Base-by-base conservation (phyloP, 148 eudicot species). In the Spergularia bocconei region DNA sequence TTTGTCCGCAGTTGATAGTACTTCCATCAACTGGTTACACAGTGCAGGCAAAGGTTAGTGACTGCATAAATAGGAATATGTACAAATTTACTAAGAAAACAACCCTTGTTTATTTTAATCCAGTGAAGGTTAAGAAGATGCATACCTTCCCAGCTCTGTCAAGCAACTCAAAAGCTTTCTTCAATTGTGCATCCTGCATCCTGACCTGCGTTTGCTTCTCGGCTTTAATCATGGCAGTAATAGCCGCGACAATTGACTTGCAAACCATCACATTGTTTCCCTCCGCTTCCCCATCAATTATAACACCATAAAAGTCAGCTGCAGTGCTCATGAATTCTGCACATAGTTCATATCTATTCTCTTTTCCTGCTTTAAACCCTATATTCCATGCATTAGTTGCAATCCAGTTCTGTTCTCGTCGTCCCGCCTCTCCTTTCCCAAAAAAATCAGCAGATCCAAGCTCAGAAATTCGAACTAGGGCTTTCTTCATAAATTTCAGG, bases 371-470 rank as follows among this genome's bases (percentile, higher is more conserved):
- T 80, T 70, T 84, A 39, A 86, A 81, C 65, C 97, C 99, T 39
- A 85, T 36, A 74, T 95, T 95, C 94, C 96, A 95, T 47, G 90
- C 81, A 65, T 86, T 86, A 51, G 80, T 79, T 17, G 98, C 90
- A 73, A 95, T 78, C 99, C 99, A 95, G 38, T 87, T 90, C 61
- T 81, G 77, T 67, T 95, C 99, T 72, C 98, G 84, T 78, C 79
- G 89, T 52, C 99, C 99, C 57, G 87, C 89, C 85, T 95, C 99
- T 76, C 86, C 93, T 85, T 89, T 92, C 74, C 99, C 99, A 71
- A 95, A 86, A 82, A 92, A 92, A 72, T 71, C 61, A 39, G 84
- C 94, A 74, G 92, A 78, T 33, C 97, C 97, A 36, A 92, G 81
- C 80, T 91, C 99, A 58, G 68, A 53, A 51, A 80, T 70, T 71